A percentile compares a stretch with the other conserved stretches of the same genome.
These are phyloP conservation scores for Phaseolus coccineus DNA, from an alignment of 331 rosid genomes.

Conservation along the genomic window DNA sequence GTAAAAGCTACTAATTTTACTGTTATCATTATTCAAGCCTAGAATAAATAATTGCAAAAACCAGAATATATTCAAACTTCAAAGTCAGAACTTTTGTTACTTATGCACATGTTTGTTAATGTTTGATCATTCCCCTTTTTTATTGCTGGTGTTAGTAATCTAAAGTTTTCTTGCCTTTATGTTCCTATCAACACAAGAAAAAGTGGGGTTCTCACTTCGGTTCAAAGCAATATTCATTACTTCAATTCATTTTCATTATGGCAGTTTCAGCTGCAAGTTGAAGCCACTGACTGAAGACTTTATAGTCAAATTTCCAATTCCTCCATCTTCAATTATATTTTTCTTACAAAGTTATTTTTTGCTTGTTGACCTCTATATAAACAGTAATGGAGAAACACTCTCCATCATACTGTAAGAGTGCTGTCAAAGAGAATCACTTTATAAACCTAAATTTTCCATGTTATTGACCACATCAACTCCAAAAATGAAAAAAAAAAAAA, in stretches of 20 bases:
- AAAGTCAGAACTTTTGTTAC: background rate
- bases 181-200: conserved; percentile 40
- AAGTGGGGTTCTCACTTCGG: conserved; percentile 43
- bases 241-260: conserved; percentile 41
- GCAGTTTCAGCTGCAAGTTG: conserved; percentile 46
- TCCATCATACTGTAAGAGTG: too few species aligned
- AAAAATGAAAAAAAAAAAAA: too few species aligned
- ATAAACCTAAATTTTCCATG: too few species aligned
- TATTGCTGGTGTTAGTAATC: background rate
- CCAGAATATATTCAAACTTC: background rate
- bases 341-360: background rate
- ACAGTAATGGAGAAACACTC: too few species aligned
- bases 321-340: conserved; percentile 11
- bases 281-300: conserved; percentile 41
- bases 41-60: too few species aligned
- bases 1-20: too few species aligned
- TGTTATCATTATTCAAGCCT: too few species aligned
- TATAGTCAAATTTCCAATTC: conserved; percentile 40
- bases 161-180: conserved; percentile 30
- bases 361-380: background rate
- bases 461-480: too few species aligned
- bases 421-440: too few species aligned
- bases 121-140: background rate
- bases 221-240: conserved; percentile 52
- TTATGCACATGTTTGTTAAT: background rate